Percentiles rank a stretch among this genome's conserved stretches.
These are phyloP conservation scores for Candida takata DNA, from an alignment of 805 yeast genomes.

Conservation along the genomic window DNA sequence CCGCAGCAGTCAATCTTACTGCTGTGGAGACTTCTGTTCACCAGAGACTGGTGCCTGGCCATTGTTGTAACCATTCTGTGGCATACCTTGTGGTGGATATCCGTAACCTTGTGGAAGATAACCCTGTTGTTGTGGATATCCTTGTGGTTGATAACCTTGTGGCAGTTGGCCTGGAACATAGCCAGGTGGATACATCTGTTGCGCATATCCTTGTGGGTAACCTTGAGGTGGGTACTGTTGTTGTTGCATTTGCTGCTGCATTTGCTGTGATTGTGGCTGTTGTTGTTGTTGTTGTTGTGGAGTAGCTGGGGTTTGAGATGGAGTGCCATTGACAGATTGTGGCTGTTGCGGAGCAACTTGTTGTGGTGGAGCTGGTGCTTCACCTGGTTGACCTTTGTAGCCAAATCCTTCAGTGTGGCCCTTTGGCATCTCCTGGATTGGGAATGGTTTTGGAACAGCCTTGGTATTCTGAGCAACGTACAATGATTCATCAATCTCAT, in stretches of 20 bases:
- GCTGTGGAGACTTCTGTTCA: no score
- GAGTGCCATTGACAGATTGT: slow-evolving; percentile 17
- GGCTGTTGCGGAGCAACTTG: slow-evolving; percentile 15
- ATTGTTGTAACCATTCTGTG: slow-evolving; percentile 6
- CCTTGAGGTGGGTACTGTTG: slow-evolving; percentile 15
- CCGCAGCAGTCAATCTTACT: no score
- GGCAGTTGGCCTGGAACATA: no score
- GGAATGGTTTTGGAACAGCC: slow-evolving; percentile 84
- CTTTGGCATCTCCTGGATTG: slow-evolving; percentile 51
- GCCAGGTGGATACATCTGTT: slow-evolving; percentile 3
- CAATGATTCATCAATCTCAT: slow-evolving; percentile 79
- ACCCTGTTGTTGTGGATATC: slow-evolving; percentile 11
- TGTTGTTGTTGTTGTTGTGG: slow-evolving; percentile 9
- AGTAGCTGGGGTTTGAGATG: slow-evolving; percentile 19
- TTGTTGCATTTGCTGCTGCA: background rate
- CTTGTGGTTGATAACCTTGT: slow-evolving; percentile 12
- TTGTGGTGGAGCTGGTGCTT: slow-evolving; percentile 7
- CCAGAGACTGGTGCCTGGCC: background rate
- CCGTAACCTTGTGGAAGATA: slow-evolving; percentile 13
- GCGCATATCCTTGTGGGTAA: slow-evolving; percentile 1
- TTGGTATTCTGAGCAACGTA: slow-evolving; percentile 77
- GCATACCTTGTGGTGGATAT: slow-evolving; percentile 10
- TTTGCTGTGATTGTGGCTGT: background rate
- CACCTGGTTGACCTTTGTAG: slow-evolving; percentile 40
- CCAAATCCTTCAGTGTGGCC: slow-evolving; percentile 32